A percentile compares a stretch with the other conserved stretches of the same genome.
These are phyloP conservation scores for Sanghuangporus weigelae DNA, from an alignment of 1,284 basidiomycete genomes.

Conservation along the genomic window DNA sequence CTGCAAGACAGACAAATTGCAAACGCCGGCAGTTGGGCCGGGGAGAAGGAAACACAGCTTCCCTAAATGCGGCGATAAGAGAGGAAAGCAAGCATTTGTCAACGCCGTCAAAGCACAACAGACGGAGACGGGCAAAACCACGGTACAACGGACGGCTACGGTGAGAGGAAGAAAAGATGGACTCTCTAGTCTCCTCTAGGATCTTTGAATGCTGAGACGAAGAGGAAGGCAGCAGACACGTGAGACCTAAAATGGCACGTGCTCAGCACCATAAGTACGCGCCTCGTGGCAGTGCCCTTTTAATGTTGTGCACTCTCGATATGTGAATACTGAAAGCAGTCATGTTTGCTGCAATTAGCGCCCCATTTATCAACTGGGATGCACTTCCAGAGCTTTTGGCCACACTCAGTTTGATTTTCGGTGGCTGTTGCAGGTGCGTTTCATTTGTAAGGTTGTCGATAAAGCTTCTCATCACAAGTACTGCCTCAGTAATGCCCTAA, in stretches of 20 bases:
- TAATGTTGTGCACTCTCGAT: background rate
- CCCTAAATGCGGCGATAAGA: background rate
- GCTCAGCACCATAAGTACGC: background rate
- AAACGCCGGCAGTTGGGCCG: slow-evolving; percentile 23
- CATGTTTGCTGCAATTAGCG: background rate
- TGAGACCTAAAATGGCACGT: background rate
- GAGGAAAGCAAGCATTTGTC: background rate
- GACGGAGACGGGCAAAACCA: background rate
- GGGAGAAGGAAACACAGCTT: slow-evolving; percentile 12
- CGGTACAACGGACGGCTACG: background rate
- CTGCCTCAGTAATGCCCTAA: slow-evolving; percentile 58
- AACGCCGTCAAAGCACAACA: slow-evolving; percentile 1
- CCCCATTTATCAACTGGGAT: background rate
- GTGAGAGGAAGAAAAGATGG: background rate
- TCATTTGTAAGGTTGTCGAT: background rate
- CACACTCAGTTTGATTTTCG: slow-evolving; percentile 46
- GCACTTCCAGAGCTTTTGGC: slow-evolving; percentile 35
- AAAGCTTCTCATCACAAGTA: slow-evolving; percentile 16
- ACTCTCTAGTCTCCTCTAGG: background rate
- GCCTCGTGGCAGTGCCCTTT: background rate
- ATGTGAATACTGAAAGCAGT: background rate
- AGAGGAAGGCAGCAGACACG: background rate
- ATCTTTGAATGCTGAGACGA: background rate
- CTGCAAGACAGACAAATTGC: slow-evolving; percentile 13
- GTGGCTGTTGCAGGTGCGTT: slow-evolving; percentile 56